These are phyloP conservation scores for Cystobasidium tubakii DNA, from an alignment of 768 basidiomycete genomes.

Conservation along the genomic window DNA sequence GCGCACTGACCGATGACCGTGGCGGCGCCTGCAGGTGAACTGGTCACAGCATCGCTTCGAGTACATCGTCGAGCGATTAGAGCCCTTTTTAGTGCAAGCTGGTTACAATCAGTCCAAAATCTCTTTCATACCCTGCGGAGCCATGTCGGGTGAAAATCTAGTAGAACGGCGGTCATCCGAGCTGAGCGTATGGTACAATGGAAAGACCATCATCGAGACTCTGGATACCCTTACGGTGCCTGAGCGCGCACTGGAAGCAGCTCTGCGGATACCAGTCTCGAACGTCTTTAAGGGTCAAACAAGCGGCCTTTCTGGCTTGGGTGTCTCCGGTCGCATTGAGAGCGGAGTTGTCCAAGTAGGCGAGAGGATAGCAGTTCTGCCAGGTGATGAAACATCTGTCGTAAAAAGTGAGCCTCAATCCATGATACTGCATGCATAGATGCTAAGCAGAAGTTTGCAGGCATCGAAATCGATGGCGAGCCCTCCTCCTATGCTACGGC, in stretches of 20 bases:
- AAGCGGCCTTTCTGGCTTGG: constrained; percentile 61
- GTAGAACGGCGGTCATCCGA: constrained; percentile 52
- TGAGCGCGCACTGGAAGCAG: constrained; percentile 55
- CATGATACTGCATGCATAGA: no score
- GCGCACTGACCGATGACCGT: no score
- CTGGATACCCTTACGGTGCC: constrained; percentile 38
- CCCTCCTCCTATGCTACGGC: constrained; percentile 79
- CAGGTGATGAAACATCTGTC: constrained; percentile 81
- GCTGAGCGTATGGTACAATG: constrained; percentile 71
- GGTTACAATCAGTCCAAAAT: constrained; percentile 77
- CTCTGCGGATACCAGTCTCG: constrained; percentile 79
- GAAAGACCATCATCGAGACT: constrained; percentile 56
- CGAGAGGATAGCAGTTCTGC: constrained; percentile 74
- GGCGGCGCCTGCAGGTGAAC: constrained; percentile 61
- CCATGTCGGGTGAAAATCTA: constrained; percentile 83
- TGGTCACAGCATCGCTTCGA: constrained; percentile 80
- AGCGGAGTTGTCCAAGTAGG: constrained; percentile 88
- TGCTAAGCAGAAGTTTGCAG: constrained; percentile 55
- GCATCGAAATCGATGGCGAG: constrained; percentile 75
- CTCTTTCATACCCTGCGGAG: constrained; percentile 79
- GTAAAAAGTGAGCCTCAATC: constrained; percentile 56
- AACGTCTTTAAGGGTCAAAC: constrained; percentile 90
- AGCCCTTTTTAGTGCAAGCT: constrained; percentile 75
- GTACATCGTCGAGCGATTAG: constrained; percentile 68
- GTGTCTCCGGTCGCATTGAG: constrained; percentile 74